Evolutionary conservation across 1,139 yeast genomes (phyloP).

Genomic region (Arxiozyma heterogenica): DNA sequence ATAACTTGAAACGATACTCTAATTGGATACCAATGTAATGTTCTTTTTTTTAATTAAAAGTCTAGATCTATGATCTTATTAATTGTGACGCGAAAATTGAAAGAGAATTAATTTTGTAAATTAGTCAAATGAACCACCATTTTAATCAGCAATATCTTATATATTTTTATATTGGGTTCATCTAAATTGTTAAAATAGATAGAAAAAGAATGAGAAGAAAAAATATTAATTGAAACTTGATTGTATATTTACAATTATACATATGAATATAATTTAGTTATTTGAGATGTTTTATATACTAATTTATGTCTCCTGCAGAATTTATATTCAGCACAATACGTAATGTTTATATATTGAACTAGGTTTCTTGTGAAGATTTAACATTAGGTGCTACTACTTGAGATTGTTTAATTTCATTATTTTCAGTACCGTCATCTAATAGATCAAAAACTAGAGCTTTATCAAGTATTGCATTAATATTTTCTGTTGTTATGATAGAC

Average conservation of each 20-base stretch:
- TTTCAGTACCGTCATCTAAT: conserved; percentile 26
- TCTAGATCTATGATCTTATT: too few relatives aligned
- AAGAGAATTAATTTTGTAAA: too few relatives aligned
- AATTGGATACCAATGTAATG: too few relatives aligned
- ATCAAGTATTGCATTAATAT: conserved; percentile 25
- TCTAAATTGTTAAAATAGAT: background rate
- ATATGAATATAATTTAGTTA: background rate
- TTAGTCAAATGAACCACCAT: too few relatives aligned
- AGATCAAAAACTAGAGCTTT: conserved; percentile 24
- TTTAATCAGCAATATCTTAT: too few relatives aligned
- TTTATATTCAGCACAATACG: background rate
- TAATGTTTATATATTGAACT: too few relatives aligned
- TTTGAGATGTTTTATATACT: too few relatives aligned
- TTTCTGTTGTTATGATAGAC: conserved; percentile 13
- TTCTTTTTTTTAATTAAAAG: too few relatives aligned
- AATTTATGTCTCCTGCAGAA: background rate
- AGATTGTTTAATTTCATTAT: conserved; percentile 23
- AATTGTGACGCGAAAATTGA: too few relatives aligned
- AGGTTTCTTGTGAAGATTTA: background rate
- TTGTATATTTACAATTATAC: too few relatives aligned
- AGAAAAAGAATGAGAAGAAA: background rate
- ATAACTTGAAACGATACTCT: too few relatives aligned
- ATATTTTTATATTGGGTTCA: background rate
- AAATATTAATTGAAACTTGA: background rate
- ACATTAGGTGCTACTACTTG: conserved; percentile 12